phyloP scores from a whole-genome alignment of 2,329 filamentous ascomycete genomes.

The Capronia epimyces region DNA sequence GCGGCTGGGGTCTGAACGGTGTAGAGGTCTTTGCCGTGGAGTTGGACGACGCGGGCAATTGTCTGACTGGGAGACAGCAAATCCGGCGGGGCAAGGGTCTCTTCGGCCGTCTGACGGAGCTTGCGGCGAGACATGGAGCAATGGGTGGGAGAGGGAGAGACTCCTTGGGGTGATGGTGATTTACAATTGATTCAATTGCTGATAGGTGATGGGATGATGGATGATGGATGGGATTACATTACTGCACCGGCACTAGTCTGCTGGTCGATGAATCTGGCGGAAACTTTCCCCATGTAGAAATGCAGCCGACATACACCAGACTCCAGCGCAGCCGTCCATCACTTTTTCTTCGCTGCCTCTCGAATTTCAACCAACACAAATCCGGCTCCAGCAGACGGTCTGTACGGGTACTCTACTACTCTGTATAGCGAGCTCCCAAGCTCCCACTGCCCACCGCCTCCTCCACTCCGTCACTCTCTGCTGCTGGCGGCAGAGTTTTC shows the following conservation, averaged over 20 bases:
- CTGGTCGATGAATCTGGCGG: too few species aligned
- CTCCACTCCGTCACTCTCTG: background rate
- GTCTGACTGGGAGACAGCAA: slow-evolving; percentile 49
- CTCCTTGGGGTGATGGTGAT: background rate
- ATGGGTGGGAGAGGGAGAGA: background rate
- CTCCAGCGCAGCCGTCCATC: background rate
- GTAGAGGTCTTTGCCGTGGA: slow-evolving; percentile 86
- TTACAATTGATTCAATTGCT: background rate
- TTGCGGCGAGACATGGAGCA: slow-evolving; percentile 59
- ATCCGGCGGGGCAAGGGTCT: slow-evolving; percentile 58
- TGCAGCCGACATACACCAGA: background rate
- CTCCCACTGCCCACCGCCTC: background rate
- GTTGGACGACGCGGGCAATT: slow-evolving; percentile 73
- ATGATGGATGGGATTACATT: too few species aligned
- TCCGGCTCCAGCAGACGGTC: too few species aligned
- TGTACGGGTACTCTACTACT: too few species aligned
- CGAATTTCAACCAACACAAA: too few species aligned
- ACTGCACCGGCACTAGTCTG: too few species aligned
- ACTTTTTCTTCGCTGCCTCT: background rate
- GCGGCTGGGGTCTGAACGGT: slow-evolving; percentile 65
- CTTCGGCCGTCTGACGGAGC: slow-evolving; percentile 70
- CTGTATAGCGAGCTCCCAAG: too few species aligned
- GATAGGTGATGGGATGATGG: too few species aligned
- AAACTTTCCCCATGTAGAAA: background rate
- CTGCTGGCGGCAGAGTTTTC: background rate